Percentiles rank a stretch among this genome's conserved stretches.
Evolutionary conservation across 768 basidiomycete genomes (phyloP).

Genomic region (Neoboletus subvelutipes): DNA sequence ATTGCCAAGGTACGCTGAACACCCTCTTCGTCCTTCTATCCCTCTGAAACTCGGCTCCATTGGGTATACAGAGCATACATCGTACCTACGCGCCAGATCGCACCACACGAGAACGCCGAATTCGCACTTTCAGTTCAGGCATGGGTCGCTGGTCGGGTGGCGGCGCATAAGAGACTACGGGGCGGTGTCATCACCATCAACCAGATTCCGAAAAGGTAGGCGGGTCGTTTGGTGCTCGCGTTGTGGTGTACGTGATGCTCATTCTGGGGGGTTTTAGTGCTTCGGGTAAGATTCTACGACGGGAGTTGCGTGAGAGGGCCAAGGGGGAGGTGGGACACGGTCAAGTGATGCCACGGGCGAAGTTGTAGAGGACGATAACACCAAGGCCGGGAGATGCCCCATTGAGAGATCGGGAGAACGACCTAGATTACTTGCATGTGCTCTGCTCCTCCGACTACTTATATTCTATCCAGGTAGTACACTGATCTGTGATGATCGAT

Average conservation of each 20-base stretch:
- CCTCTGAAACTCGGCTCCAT: not conserved
- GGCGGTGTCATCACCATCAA: slow-evolving; percentile 68
- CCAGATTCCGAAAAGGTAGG: slow-evolving; percentile 35
- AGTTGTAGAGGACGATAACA: slow-evolving; percentile 8
- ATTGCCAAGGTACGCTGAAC: slow-evolving; percentile 56
- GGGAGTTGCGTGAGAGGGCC: slow-evolving; percentile 69
- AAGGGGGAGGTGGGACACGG: slow-evolving; percentile 47
- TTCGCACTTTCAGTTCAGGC: slow-evolving; percentile 54
- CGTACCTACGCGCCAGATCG: slow-evolving; percentile 29
- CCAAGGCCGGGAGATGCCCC: not conserved
- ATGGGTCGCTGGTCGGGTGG: slow-evolving; percentile 72
- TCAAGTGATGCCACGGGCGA: slow-evolving; percentile 20
- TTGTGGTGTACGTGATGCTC: not conserved
- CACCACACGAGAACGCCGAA: slow-evolving; percentile 10
- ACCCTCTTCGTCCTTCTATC: not conserved
- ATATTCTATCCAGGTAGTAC: not conserved
- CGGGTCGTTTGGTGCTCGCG: no score
- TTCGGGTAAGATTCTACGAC: slow-evolving; percentile 84
- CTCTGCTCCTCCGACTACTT: no score
- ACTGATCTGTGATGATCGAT: not conserved
- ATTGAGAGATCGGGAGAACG: not conserved
- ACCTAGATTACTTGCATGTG: not conserved
- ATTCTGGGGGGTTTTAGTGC: slow-evolving; percentile 44
- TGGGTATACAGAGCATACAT: slow-evolving; percentile 54
- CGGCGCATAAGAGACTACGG: slow-evolving; percentile 74